Conservation (phyloP, 345 rosid species). For the Lagerstroemia speciosa region DNA sequence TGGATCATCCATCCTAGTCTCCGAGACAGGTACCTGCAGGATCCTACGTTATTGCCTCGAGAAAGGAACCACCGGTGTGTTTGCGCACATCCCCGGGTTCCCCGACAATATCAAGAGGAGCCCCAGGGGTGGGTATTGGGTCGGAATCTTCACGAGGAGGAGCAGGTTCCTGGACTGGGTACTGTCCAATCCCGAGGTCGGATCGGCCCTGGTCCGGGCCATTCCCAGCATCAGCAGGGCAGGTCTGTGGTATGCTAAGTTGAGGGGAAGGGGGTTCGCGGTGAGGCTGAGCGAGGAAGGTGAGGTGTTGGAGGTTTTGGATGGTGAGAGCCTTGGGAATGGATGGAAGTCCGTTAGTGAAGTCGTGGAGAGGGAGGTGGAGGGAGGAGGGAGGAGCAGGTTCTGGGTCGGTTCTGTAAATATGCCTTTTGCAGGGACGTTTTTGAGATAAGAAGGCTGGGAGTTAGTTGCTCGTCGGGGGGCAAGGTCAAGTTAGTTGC, state of each 20-base stretch:
- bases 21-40: constrained; percentile 36
- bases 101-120: constrained; percentile 65
- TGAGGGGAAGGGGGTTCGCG: constrained; percentile 45
- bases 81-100: constrained; percentile 48
- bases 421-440: constrained; percentile 43
- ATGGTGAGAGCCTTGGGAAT: constrained; percentile 19
- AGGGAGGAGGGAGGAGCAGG: constrained; percentile 3
- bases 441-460: constrained; percentile 6
- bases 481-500: neutral
- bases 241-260: constrained; percentile 24
- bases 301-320: constrained; percentile 32
- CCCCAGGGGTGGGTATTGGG: constrained; percentile 62
- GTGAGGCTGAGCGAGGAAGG: constrained; percentile 65
- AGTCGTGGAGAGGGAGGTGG: constrained; percentile 34
- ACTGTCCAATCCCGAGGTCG: constrained; percentile 36
- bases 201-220: constrained; percentile 28
- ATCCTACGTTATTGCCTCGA: constrained; percentile 40
- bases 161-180: constrained; percentile 22
- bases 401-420: constrained; percentile 67
- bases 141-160: constrained; percentile 44
- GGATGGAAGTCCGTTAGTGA: constrained; percentile 48
- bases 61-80: constrained; percentile 19
- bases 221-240: constrained; percentile 35
- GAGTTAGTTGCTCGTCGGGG: neutral
- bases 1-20: constrained; percentile 36